Conservation (phyloP, 1,139 yeast species). For the Diutina siamensis region DNA sequence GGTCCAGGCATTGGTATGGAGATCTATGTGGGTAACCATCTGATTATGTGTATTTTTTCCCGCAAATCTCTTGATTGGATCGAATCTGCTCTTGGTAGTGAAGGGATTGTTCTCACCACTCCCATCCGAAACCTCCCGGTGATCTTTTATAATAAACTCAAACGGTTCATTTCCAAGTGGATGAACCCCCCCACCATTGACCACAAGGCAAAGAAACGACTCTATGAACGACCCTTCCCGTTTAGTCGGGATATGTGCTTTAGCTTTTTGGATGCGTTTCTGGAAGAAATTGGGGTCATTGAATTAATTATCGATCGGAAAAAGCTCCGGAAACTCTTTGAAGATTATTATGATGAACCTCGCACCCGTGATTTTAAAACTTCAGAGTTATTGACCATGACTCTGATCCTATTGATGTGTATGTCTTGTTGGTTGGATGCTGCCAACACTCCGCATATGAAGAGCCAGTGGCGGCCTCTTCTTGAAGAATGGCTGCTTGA, state of each 20-base stretch:
- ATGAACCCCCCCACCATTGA: slow-evolving; percentile 22
- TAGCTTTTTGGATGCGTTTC: slow-evolving; percentile 16
- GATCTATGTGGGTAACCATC: slow-evolving; percentile 27
- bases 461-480: background rate
- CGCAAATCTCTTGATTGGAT: slow-evolving; percentile 26
- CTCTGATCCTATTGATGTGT: slow-evolving; percentile 10
- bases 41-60: slow-evolving; percentile 26
- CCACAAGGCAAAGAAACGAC: slow-evolving; percentile 12
- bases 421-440: slow-evolving; percentile 6
- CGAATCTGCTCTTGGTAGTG: slow-evolving; percentile 16
- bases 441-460: background rate
- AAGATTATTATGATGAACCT: slow-evolving; percentile 10
- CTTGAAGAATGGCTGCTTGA: slow-evolving; percentile 3
- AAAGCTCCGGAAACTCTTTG: slow-evolving; percentile 10
- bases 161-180: slow-evolving; percentile 19
- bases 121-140: slow-evolving; percentile 24
- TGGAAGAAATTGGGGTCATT: slow-evolving; percentile 10
- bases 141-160: slow-evolving; percentile 15
- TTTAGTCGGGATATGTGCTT: slow-evolving; percentile 15
- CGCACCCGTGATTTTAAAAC: slow-evolving; percentile 6
- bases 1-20: slow-evolving; percentile 8
- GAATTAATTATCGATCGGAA: slow-evolving; percentile 9
- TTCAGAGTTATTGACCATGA: slow-evolving; percentile 20
- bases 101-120: slow-evolving; percentile 13
- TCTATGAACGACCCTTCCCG: slow-evolving; percentile 21